Percentiles rank a stretch among this genome's conserved stretches.
Conservation (phyloP, 345 rosid species). For the Eucalyptus grandis region DNA sequence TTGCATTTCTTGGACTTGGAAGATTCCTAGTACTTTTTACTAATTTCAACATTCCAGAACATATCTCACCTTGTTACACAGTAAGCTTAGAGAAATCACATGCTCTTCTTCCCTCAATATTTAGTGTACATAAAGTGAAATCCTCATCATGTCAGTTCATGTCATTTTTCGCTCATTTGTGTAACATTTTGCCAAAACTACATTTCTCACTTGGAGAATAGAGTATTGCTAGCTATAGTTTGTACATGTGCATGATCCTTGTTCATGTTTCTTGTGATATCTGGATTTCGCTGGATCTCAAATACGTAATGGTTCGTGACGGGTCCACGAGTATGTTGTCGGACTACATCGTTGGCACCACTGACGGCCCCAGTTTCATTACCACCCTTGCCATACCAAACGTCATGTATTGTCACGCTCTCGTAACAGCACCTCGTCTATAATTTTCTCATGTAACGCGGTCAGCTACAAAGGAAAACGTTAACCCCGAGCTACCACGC, state of each 20-base stretch:
- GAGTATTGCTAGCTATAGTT: neutral
- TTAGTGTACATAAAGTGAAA: neutral
- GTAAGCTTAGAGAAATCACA: neutral
- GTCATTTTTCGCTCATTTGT: neutral
- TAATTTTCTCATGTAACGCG: no score
- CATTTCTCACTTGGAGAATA: neutral
- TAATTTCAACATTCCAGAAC: neutral
- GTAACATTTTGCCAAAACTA: neutral
- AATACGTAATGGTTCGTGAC: fast-evolving
- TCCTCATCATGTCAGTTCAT: neutral
- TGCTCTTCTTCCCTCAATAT: neutral
- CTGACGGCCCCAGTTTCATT: no score
- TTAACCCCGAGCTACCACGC: no score
- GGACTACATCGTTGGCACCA: no score
- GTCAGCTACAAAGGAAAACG: no score
- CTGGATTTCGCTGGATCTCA: no score
- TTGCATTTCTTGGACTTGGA: neutral
- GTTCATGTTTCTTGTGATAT: neutral
- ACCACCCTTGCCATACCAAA: no score
- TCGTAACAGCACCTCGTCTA: no score
- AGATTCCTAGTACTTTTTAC: neutral
- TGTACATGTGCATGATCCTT: neutral
- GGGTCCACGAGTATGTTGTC: no score
- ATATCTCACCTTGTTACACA: neutral
- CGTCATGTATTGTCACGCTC: no score